phyloP scores from a whole-genome alignment of 2,329 filamentous ascomycete species.

The Xylaria sp. region DNA sequence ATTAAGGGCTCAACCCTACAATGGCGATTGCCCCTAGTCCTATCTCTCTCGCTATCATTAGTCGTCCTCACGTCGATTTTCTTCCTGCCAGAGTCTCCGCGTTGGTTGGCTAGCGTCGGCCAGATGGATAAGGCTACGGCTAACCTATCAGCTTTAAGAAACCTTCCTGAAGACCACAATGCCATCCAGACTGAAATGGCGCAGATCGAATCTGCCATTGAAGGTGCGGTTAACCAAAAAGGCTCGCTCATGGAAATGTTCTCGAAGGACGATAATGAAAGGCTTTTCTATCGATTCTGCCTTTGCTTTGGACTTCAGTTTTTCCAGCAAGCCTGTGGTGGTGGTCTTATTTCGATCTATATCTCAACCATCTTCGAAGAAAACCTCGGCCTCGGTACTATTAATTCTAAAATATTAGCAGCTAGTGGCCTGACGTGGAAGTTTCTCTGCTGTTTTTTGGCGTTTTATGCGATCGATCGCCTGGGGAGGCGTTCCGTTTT shows the following conservation, averaged over 20 bases:
- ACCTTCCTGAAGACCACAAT: conserved; percentile 22
- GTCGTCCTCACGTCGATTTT: conserved; percentile 26
- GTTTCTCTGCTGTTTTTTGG: conserved; percentile 50
- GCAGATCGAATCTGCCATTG: conserved; percentile 55
- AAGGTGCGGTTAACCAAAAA: conserved; percentile 47
- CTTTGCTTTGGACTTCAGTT: conserved; percentile 57
- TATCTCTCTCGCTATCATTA: conserved; percentile 40
- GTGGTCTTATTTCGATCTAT: conserved; percentile 56
- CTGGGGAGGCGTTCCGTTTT: conserved; percentile 57
- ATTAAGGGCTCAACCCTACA: conserved; percentile 35
- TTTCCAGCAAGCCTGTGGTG: conserved; percentile 57
- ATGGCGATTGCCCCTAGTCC: conserved; percentile 45
- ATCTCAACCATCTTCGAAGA: conserved; percentile 48
- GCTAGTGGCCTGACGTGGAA: conserved; percentile 61
- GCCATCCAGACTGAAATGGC: conserved; percentile 48
- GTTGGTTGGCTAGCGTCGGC: not conserved
- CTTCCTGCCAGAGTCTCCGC: conserved; percentile 12
- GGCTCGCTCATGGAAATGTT: conserved; percentile 46
- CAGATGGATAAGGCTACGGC: not conserved
- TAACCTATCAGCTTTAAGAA: conserved; percentile 2
- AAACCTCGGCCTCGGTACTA: conserved; percentile 47
- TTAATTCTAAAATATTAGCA: conserved; percentile 49
- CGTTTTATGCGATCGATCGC: conserved; percentile 57
- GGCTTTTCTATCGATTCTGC: conserved; percentile 55
- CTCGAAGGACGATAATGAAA: conserved; percentile 56